Percentiles rank a stretch among this genome's conserved stretches.
Evolutionary conservation across 2,329 filamentous ascomycete genomes (phyloP).

Genomic region (Acrocalymma vagum): DNA sequence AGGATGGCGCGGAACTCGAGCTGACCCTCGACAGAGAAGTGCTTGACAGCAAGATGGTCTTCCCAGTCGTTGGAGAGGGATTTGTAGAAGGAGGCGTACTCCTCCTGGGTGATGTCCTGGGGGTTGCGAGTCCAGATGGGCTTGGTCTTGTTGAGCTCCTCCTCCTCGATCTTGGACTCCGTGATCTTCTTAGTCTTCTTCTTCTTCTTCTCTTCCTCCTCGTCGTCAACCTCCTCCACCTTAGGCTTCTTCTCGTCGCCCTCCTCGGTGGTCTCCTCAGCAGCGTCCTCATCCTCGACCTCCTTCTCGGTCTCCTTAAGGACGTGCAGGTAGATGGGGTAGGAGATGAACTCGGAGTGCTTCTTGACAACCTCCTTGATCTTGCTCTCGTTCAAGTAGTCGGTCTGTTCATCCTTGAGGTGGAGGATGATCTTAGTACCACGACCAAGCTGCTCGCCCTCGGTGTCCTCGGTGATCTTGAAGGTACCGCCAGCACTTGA

Average conservation of each 20-base stretch:
- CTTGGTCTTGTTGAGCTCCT: constrained; percentile 99
- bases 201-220: constrained; percentile 85
- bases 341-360: constrained; percentile 99
- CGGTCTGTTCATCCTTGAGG: constrained; percentile 98
- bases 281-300: constrained; percentile 91
- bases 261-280: constrained; percentile 68
- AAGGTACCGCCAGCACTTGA: constrained; percentile 97
- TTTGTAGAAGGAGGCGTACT: constrained; percentile 99
- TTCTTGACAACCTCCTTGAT: constrained; percentile 99
- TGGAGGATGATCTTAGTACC: constrained; percentile 98
- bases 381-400: constrained; percentile 98
- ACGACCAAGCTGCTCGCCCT: constrained; percentile 89
- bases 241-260: constrained; percentile 94
- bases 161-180: constrained; percentile 98
- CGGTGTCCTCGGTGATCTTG: constrained; percentile 88
- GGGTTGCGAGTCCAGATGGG: constrained; percentile 99
- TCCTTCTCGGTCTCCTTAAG: constrained; percentile 99
- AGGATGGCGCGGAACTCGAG: constrained; percentile 99
- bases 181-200: constrained; percentile 99
- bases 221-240: constrained; percentile 91
- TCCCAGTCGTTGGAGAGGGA: constrained; percentile 99
- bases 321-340: constrained; percentile 99
- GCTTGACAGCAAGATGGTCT: constrained; percentile 99
- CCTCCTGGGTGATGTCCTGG: constrained; percentile 91
- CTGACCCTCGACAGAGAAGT: constrained; percentile 99